phyloP scores from a whole-genome alignment of 169 alveolate genomes.

The Plasmodium yoelii region DNA sequence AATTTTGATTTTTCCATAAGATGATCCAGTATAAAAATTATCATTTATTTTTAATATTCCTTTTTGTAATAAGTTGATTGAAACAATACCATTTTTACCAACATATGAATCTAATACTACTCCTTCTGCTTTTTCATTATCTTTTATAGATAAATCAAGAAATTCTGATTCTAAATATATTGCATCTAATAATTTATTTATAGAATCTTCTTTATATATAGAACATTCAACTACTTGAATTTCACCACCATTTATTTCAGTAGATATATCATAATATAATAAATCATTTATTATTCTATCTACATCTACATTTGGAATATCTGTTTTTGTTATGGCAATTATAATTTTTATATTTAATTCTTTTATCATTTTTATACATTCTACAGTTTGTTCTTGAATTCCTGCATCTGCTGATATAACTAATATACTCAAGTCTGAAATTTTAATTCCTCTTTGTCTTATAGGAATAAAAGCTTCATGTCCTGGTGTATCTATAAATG shows the following conservation, averaged over 20 bases:
- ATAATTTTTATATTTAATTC: constrained; percentile 83
- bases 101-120: constrained; percentile 59
- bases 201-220: constrained; percentile 19
- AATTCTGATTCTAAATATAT: constrained; percentile 65
- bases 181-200: constrained; percentile 56
- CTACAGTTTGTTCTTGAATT: constrained; percentile 94
- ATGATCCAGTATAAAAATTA: constrained; percentile 60
- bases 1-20: constrained; percentile 46
- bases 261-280: constrained; percentile 23
- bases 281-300: constrained; percentile 54
- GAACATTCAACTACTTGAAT: constrained; percentile 69
- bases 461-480: constrained; percentile 95
- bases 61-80: constrained; percentile 51
- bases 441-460: constrained; percentile 94
- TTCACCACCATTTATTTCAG: constrained; percentile 73
- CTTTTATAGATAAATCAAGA: constrained; percentile 12
- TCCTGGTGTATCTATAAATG: constrained; percentile 97
- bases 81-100: constrained; percentile 60
- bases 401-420: constrained; percentile 96
- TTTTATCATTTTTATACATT: constrained; percentile 89
- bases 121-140: constrained; percentile 16
- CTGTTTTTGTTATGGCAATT: constrained; percentile 93
- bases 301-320: constrained; percentile 46
- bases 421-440: constrained; percentile 94
- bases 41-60: constrained; percentile 47